phyloP scores from a whole-genome alignment of 495 filamentous ascomycete species.

The Penicillium atrosanguineum region DNA sequence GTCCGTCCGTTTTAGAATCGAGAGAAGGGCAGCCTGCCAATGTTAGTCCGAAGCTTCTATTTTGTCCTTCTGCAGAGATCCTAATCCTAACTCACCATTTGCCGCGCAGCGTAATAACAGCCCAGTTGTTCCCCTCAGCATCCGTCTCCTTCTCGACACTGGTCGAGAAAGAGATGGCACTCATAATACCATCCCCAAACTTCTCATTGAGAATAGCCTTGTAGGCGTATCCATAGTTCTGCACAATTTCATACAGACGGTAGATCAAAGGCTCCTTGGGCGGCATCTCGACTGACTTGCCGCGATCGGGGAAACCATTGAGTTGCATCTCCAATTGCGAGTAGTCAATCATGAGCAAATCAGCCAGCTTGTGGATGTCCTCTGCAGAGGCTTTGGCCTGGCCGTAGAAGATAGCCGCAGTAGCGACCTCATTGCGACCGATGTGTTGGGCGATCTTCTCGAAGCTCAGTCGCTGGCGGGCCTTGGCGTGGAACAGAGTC shows the following conservation, averaged over 20 bases:
- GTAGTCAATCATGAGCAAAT: slow-evolving; percentile 62
- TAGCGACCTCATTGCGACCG: slow-evolving; percentile 83
- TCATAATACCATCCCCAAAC: slow-evolving; percentile 99
- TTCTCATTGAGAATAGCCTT: slow-evolving; percentile 98
- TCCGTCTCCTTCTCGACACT: slow-evolving; percentile 97
- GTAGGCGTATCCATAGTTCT: slow-evolving; percentile 97
- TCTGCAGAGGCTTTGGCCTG: slow-evolving; percentile 77
- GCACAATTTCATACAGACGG: slow-evolving; percentile 91
- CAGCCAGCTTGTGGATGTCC: slow-evolving; percentile 71
- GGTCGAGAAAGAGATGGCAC: slow-evolving; percentile 87
- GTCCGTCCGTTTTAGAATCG: slow-evolving; percentile 44
- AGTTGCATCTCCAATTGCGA: slow-evolving; percentile 59
- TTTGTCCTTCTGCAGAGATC: background rate
- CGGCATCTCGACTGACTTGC: slow-evolving; percentile 85
- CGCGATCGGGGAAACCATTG: slow-evolving; percentile 76
- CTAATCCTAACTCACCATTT: slow-evolving; percentile 67
- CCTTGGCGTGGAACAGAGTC: slow-evolving; percentile 84
- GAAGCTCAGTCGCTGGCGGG: slow-evolving; percentile 70
- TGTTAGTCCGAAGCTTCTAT: slow-evolving; percentile 7
- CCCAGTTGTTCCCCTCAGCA: slow-evolving; percentile 77
- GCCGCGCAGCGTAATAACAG: slow-evolving; percentile 83
- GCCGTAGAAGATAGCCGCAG: slow-evolving; percentile 93
- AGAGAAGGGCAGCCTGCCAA: slow-evolving; percentile 59
- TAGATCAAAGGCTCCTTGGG: slow-evolving; percentile 94
- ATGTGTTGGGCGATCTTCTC: slow-evolving; percentile 73